A percentile compares a stretch with the other conserved stretches of the same genome.
These are phyloP conservation scores for Tricharina praecox DNA, from an alignment of 495 filamentous ascomycete species.

Conservation along the genomic window DNA sequence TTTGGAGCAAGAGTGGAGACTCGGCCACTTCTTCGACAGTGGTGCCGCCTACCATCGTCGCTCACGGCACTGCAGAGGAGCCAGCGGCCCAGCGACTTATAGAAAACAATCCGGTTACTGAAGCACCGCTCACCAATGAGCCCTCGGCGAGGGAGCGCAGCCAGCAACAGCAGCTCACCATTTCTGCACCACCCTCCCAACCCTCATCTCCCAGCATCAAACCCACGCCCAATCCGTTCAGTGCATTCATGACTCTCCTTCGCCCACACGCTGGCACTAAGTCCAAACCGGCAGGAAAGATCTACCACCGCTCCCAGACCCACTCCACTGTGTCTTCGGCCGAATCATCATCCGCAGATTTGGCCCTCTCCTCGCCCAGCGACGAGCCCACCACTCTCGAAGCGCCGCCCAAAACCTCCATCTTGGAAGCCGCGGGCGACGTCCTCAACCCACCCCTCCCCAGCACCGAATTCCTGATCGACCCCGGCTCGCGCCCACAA, in stretches of 20 bases:
- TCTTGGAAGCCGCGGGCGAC: conserved; percentile 89
- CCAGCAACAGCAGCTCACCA: no score
- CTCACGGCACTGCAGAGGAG: no score
- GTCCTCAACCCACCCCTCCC: conserved; percentile 81
- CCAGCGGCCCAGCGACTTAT: conserved; percentile 4
- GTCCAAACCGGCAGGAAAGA: conserved; percentile 41
- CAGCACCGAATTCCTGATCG: conserved; percentile 56
- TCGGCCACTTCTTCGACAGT: not conserved
- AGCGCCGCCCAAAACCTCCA: conserved; percentile 75
- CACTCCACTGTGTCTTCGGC: conserved; percentile 31
- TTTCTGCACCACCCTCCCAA: no score
- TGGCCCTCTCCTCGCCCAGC: not conserved
- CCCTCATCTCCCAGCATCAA: conserved; percentile 12
- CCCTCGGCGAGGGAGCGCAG: not conserved
- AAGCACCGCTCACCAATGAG: conserved; percentile 15
- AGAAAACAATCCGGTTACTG: conserved; percentile 14
- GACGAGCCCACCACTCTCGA: not conserved
- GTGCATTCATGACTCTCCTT: conserved; percentile 49
- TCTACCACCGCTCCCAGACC: conserved; percentile 57
- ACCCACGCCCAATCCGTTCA: conserved; percentile 33
- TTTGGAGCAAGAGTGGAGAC: not conserved
- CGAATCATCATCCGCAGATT: not conserved
- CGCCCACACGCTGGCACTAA: conserved; percentile 30
- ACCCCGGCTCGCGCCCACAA: conserved; percentile 64
- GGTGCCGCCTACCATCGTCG: not conserved